Evolutionary conservation across 495 filamentous ascomycete genomes (phyloP).

Genomic region (Xanthoparmelia taractica): DNA sequence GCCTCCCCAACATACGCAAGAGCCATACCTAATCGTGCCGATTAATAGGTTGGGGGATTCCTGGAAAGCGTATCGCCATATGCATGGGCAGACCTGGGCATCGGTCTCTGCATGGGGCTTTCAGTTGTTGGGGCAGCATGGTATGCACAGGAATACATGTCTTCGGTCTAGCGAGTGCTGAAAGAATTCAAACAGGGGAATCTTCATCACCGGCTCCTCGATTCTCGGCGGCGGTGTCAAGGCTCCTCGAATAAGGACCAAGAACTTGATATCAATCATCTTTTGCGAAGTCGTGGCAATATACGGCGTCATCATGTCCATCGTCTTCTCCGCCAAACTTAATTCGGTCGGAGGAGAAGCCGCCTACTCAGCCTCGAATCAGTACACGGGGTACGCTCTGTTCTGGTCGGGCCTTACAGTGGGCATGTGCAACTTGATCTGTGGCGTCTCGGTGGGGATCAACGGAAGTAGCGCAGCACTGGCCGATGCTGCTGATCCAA

Average conservation of each 20-base stretch:
- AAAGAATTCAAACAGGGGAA: conserved; percentile 60
- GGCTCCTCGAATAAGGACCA: conserved; percentile 93
- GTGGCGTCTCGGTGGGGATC: conserved; percentile 94
- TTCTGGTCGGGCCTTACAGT: conserved; percentile 96
- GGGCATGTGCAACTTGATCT: conserved; percentile 89
- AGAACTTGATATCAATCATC: conserved; percentile 99
- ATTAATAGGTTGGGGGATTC: conserved; percentile 74
- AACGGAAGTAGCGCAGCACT: conserved; percentile 94
- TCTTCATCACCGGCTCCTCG: conserved; percentile 97
- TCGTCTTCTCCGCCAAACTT: conserved; percentile 89
- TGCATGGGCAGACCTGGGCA: conserved; percentile 85
- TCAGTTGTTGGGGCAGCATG: conserved; percentile 97
- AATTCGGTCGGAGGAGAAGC: conserved; percentile 44
- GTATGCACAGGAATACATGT: conserved; percentile 46
- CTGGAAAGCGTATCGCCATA: conserved; percentile 91
- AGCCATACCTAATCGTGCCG: conserved; percentile 26
- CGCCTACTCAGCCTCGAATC: conserved; percentile 54
- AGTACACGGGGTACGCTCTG: conserved; percentile 92
- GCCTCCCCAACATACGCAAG: conserved; percentile 1
- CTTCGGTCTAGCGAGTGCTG: conserved; percentile 6
- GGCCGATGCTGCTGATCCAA: conserved; percentile 90
- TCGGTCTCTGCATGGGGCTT: conserved; percentile 87
- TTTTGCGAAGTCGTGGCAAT: conserved; percentile 99
- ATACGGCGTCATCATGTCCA: conserved; percentile 99
- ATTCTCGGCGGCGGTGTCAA: conserved; percentile 95